phyloP scores from a whole-genome alignment of 371 early-diverging fungal genomes.

The Neoconidiobolus thromboides region DNA sequence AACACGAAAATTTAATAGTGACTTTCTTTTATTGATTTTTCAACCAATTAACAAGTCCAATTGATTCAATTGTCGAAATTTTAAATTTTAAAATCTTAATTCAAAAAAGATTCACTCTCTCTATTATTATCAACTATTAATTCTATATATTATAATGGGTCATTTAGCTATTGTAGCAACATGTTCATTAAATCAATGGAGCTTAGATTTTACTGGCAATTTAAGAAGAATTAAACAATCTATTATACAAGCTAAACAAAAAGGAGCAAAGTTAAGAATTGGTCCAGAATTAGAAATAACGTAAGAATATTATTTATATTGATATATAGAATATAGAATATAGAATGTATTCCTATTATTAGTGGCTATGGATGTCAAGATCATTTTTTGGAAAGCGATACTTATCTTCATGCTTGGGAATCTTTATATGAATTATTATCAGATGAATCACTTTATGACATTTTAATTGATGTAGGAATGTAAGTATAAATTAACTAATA shows the following conservation, averaged over 20 bases:
- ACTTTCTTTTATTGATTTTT: no score
- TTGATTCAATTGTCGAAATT: no score
- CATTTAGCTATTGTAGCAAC: slow-evolving; percentile 52
- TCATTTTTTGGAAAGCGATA: slow-evolving; percentile 90
- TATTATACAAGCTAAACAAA: slow-evolving; percentile 60
- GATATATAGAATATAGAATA: no score
- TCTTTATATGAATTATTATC: slow-evolving; percentile 53
- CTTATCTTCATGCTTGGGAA: slow-evolving; percentile 88
- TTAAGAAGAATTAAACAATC: slow-evolving; percentile 62
- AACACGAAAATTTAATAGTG: no score
- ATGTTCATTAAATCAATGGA: slow-evolving; percentile 90
- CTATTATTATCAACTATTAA: no score
- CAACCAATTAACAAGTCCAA: no score
- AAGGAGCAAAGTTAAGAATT: slow-evolving; percentile 66
- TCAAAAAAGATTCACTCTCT: no score
- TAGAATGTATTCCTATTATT: neutral
- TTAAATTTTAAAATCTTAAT: no score
- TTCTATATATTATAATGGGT: slow-evolving; percentile 13
- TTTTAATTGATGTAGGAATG: slow-evolving; percentile 84
- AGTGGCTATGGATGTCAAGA: slow-evolving; percentile 95
- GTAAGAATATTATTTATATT: slow-evolving; percentile 18
- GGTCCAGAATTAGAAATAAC: slow-evolving; percentile 95
- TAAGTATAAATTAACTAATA: no score
- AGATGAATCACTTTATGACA: slow-evolving; percentile 41
- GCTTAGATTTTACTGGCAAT: slow-evolving; percentile 90